Base-by-base conservation (phyloP, 768 basidiomycete species). In the Stropharia rugosoannulata region DNA sequence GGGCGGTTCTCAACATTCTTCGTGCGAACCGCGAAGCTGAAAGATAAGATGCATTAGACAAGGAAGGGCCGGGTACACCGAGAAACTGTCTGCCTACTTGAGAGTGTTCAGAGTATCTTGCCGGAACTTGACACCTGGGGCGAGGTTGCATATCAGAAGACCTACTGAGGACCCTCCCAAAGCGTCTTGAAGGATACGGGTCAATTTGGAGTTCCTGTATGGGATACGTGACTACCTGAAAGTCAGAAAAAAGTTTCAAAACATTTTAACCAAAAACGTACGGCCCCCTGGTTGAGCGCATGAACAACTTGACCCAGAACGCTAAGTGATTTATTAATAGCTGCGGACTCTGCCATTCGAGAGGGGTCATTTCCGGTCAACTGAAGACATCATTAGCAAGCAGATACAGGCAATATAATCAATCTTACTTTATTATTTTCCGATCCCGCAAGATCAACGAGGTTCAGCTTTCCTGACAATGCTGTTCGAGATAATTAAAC, bases 71-170 rank as follows among this genome's bases (percentile, higher is more conserved):
- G 41, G 27, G 16, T 4, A 44, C 11, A 9, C 43, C 19, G n/a
- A n/a, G 35, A 11, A 35, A 35, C 25, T 56, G 12, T 41, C 18
- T 22, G 72, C 79, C 47, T 63, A 91, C 92, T 94, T 93, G n/a
- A 96, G 77, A 4, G 94, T 95, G 68, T 95, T 93, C 13, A 95
- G 75, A 4, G 93, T 93, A 70, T 95, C 93, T 68, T 90, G 86
- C 52, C 90, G 77, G 61, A 93, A 93, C 68, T 86, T 93, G 35
- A 72, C 73, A 1, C 90, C 90, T 13, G 94, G 93, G 9, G 93
- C 90, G 8, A 96, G 74, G 62, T 94, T 94, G 69, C 92, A 93
- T 32, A 96, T 90, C 40, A 95, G 75, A 18, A 95, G 72, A 1
- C 90, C 90, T 9, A 90, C 78, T 0, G 90, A 87, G 1, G 82